Conservation (phyloP, 768 basidiomycete genomes). For the Lyophyllum semitale region DNA sequence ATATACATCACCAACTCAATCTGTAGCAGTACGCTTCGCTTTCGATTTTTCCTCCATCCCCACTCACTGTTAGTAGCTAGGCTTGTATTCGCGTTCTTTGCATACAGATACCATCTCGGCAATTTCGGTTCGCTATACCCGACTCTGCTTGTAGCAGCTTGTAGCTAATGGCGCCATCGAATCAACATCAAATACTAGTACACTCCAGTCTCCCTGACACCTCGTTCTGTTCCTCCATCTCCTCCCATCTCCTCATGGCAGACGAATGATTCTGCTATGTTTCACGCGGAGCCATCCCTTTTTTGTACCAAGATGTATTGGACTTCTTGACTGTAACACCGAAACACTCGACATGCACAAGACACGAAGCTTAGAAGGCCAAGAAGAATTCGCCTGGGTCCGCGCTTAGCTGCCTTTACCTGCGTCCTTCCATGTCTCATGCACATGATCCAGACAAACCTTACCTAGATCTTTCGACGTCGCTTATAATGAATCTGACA, state of each 20-base stretch:
- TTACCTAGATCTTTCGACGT: background rate
- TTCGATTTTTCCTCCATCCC: background rate
- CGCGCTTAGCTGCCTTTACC: no score
- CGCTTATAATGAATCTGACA: background rate
- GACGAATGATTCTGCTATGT: no score
- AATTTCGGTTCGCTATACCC: background rate
- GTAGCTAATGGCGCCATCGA: background rate
- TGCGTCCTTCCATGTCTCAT: no score
- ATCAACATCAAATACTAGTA: background rate
- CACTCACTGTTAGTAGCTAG: background rate
- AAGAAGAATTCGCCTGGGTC: no score
- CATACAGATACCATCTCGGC: background rate
- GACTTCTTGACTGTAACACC: background rate
- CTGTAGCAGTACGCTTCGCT: conserved; percentile 8
- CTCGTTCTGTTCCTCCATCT: background rate
- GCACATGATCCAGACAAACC: background rate
- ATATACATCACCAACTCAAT: background rate
- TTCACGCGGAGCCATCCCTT: background rate
- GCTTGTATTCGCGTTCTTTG: background rate
- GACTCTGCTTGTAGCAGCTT: background rate
- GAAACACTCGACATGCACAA: no score
- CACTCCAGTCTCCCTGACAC: no score
- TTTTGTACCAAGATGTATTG: background rate
- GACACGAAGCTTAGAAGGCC: no score
- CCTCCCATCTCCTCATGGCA: no score